These are phyloP conservation scores for Blakeslea trispora DNA, from an alignment of 371 early-diverging fungal species.

Conservation along the genomic window DNA sequence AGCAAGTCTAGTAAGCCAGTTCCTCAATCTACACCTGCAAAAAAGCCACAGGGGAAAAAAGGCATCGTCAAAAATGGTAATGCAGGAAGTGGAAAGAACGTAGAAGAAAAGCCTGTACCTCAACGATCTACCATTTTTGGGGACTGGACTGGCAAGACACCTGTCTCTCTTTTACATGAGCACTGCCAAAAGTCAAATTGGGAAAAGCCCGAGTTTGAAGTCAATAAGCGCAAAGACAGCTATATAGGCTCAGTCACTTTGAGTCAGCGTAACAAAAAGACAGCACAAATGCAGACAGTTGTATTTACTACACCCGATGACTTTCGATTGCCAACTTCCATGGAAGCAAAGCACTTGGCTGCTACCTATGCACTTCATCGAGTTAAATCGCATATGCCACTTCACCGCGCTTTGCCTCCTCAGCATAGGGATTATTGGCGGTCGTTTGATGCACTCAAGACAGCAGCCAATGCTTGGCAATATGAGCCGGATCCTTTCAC, in stretches of 20 bases:
- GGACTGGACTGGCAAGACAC: conserved; percentile 87
- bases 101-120: conserved; percentile 16
- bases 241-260: conserved; percentile 62
- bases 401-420: conserved; percentile 78
- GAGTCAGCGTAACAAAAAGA: conserved; percentile 72
- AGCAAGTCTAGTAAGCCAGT: conserved; percentile 19
- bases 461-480: conserved; percentile 54
- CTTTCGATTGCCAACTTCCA: conserved; percentile 48
- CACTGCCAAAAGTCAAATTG: conserved; percentile 78
- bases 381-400: conserved; percentile 70
- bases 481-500: conserved; percentile 82
- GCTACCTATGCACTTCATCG: conserved; percentile 86
- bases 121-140: conserved; percentile 60
- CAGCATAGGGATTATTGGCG: conserved; percentile 75
- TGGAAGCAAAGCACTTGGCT: conserved; percentile 78
- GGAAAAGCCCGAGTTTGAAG: conserved; percentile 73
- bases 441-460: conserved; percentile 56
- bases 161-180: conserved; percentile 75
- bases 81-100: conserved; percentile 20
- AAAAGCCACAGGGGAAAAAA: conserved; percentile 14
- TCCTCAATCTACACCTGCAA: conserved; percentile 9
- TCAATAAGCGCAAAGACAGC: conserved; percentile 44
- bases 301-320: conserved; percentile 45
- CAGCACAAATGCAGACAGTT: conserved; percentile 61
- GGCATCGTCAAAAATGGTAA: conserved; percentile 48